Evolutionary conservation across 768 basidiomycete genomes (phyloP).

Genomic region (Pisolithus orientalis): DNA sequence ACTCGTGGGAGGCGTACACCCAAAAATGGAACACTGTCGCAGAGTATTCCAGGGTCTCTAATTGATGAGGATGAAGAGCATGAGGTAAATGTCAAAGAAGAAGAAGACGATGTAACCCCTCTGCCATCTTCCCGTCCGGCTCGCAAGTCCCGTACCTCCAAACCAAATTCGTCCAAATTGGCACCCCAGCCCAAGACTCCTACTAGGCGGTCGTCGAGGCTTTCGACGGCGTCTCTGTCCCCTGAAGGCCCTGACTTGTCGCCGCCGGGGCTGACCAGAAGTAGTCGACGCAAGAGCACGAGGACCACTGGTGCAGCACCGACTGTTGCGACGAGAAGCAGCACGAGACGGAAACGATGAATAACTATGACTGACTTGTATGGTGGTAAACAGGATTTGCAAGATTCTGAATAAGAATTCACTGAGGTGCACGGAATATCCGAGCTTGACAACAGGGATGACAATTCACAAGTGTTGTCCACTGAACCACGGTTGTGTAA

Average conservation of each 20-base stretch:
- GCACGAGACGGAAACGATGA: constrained; percentile 26
- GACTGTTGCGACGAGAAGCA: constrained; percentile 21
- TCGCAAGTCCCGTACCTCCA: constrained; percentile 6
- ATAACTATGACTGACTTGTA: not conserved
- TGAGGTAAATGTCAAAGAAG: constrained; percentile 24
- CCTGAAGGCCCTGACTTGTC: constrained; percentile 22
- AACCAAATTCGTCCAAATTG: constrained; percentile 1
- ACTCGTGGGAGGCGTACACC: constrained; percentile 3
- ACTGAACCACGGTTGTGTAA: too few species aligned
- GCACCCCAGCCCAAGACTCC: constrained; percentile 13
- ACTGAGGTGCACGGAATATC: too few species aligned
- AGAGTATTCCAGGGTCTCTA: constrained; percentile 39
- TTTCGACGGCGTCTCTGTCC: constrained; percentile 29
- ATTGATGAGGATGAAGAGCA: constrained; percentile 33
- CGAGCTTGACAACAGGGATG: too few species aligned
- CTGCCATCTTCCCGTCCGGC: constrained; percentile 18
- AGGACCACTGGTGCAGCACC: constrained; percentile 7
- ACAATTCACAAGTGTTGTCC: too few species aligned
- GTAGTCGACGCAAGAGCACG: constrained; percentile 15
- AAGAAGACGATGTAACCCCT: constrained; percentile 29
- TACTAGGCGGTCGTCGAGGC: constrained; percentile 33
- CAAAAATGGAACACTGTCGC: constrained; percentile 13
- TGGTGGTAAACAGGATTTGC: not conserved
- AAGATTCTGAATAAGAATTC: too few species aligned
- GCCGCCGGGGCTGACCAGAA: constrained; percentile 17